Evolutionary conservation across 345 rosid species (phyloP).

Genomic region (Linum usitatissimum): DNA sequence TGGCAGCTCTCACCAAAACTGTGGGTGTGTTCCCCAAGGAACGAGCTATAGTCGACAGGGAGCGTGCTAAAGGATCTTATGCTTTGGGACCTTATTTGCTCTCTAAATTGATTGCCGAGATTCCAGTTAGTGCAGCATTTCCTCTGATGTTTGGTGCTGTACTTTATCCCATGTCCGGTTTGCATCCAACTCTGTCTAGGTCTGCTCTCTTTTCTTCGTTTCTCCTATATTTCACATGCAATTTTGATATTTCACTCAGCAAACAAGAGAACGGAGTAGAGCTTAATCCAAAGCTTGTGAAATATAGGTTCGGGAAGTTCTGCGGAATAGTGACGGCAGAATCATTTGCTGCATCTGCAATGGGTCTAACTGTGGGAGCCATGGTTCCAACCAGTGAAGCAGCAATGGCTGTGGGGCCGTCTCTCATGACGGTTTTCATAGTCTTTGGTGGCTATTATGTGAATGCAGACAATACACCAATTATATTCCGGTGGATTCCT

Average conservation of each 20-base stretch:
- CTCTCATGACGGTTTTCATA: constrained; percentile 92
- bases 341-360: constrained; percentile 97
- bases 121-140: constrained; percentile 90
- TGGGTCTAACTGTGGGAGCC: constrained; percentile 98
- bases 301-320: constrained; percentile 70
- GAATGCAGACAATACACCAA: constrained; percentile 82
- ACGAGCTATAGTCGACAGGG: constrained; percentile 87
- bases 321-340: constrained; percentile 87
- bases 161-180: constrained; percentile 89
- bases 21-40: constrained; percentile 97
- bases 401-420: constrained; percentile 97
- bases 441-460: constrained; percentile 93
- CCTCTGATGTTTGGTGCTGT: constrained; percentile 92
- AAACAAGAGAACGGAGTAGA: constrained; percentile 7
- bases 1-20: constrained; percentile 99
- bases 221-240: constrained; percentile 6
- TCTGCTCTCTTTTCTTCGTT: constrained; percentile 16
- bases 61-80: constrained; percentile 85
- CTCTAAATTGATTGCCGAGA: constrained; percentile 84
- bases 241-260: constrained; percentile 10
- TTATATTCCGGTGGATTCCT: constrained; percentile 91
- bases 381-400: constrained; percentile 97
- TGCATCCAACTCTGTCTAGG: constrained; percentile 80
- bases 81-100: constrained; percentile 83
- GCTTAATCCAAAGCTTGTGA: not conserved